These are phyloP conservation scores for Clitopilus hobsonii DNA, from an alignment of 768 basidiomycete genomes.

Conservation along the genomic window DNA sequence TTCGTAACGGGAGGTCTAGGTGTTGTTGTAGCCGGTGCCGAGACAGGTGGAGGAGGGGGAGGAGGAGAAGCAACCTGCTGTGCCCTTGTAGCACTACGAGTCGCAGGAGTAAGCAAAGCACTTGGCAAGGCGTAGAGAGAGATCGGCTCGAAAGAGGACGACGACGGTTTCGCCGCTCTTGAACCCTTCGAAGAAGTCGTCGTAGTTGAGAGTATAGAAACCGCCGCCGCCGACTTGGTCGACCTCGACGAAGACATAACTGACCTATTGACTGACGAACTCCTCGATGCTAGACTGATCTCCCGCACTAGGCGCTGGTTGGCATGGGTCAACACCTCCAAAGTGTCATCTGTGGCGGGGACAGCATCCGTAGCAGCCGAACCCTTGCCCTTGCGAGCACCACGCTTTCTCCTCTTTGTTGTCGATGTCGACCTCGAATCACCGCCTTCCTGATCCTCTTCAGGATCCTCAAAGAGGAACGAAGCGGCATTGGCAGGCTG, in stretches of 20 bases:
- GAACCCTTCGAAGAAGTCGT: slow-evolving; percentile 21
- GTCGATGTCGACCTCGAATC: slow-evolving; percentile 64
- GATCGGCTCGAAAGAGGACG: slow-evolving; percentile 36
- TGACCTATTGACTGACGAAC: slow-evolving; percentile 33
- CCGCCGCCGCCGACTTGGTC: slow-evolving; percentile 23
- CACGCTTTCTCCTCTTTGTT: slow-evolving; percentile 79
- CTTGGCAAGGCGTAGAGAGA: slow-evolving; percentile 39
- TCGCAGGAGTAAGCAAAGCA: slow-evolving; percentile 19
- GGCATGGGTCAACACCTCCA: slow-evolving; percentile 70
- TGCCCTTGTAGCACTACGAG: slow-evolving; percentile 14
- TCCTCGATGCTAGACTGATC: slow-evolving; percentile 63
- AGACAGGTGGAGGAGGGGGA: slow-evolving; percentile 10
- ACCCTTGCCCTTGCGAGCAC: slow-evolving; percentile 80
- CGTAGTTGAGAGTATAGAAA: slow-evolving; percentile 15
- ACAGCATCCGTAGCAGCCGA: slow-evolving; percentile 28
- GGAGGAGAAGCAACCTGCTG: slow-evolving; percentile 15
- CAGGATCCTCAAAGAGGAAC: slow-evolving; percentile 25
- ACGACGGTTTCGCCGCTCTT: slow-evolving; percentile 7
- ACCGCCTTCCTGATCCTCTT: slow-evolving; percentile 31
- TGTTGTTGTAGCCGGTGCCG: not conserved
- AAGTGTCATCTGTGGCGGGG: slow-evolving; percentile 40
- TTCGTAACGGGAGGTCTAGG: slow-evolving; percentile 43
- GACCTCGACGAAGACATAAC: slow-evolving; percentile 13
- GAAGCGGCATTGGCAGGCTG: slow-evolving; percentile 30
- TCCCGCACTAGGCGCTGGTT: slow-evolving; percentile 83